Conservation (phyloP, 495 filamentous ascomycete species). For the Neurospora sp. region DNA sequence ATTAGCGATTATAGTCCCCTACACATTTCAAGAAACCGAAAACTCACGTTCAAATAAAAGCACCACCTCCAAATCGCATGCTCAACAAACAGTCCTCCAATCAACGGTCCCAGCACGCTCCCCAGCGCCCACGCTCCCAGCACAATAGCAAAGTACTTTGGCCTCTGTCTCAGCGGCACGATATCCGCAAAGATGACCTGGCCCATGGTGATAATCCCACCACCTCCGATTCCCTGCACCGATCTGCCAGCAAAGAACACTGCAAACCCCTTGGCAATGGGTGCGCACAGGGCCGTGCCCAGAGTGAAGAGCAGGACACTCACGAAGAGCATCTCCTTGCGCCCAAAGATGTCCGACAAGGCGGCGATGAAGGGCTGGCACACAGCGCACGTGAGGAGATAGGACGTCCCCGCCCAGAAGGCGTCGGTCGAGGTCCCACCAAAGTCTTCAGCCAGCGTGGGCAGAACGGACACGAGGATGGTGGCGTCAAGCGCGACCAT, state of each 20-base stretch:
- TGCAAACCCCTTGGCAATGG: slow-evolving; percentile 23
- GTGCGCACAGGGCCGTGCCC: slow-evolving; percentile 35
- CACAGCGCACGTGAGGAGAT: slow-evolving; percentile 38
- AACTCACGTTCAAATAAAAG: slow-evolving; percentile 29
- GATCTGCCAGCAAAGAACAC: slow-evolving; percentile 70
- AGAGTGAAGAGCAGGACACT: slow-evolving; percentile 32
- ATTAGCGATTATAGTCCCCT: background rate
- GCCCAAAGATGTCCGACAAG: slow-evolving; percentile 44
- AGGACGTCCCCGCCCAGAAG: slow-evolving; percentile 47
- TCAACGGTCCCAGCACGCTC: slow-evolving; percentile 59
- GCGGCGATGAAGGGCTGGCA: slow-evolving; percentile 39
- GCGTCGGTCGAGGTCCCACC: slow-evolving; percentile 36
- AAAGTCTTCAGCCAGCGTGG: slow-evolving; percentile 32
- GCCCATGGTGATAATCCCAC: slow-evolving; percentile 69
- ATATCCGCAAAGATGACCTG: slow-evolving; percentile 62
- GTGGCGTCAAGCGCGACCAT: slow-evolving; percentile 47
- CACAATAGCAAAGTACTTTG: slow-evolving; percentile 30
- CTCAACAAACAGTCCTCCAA: slow-evolving; percentile 66
- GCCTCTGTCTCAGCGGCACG: slow-evolving; percentile 28
- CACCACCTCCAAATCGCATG: slow-evolving; percentile 32
- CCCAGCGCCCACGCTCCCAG: slow-evolving; percentile 59
- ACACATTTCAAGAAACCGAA: background rate
- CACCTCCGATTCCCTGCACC: slow-evolving; percentile 74
- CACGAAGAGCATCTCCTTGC: slow-evolving; percentile 32
- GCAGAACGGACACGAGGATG: slow-evolving; percentile 38